These are phyloP conservation scores for Populus pruinosa DNA, from an alignment of 345 rosid species.

Conservation along the genomic window DNA sequence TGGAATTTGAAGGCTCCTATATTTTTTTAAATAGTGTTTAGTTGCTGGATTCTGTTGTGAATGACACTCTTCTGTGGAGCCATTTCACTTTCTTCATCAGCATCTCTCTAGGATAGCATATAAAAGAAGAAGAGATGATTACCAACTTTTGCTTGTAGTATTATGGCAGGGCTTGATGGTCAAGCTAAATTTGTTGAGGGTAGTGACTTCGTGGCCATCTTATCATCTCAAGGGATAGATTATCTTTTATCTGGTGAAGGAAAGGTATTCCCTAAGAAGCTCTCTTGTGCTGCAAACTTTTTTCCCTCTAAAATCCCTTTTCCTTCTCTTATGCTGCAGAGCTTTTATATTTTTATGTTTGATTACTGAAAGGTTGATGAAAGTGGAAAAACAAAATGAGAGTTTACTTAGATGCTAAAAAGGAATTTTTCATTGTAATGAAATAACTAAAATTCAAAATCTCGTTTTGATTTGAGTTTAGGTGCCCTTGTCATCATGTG, in stretches of 20 bases:
- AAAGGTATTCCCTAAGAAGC: constrained; percentile 30
- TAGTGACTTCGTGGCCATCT: constrained; percentile 33
- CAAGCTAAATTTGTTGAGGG: constrained; percentile 19
- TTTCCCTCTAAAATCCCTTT: neutral
- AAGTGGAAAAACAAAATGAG: neutral
- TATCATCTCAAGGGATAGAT: constrained; percentile 55
- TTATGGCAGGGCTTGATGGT: constrained; percentile 38
- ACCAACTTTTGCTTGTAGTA: constrained; percentile 4
- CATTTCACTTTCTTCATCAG: neutral
- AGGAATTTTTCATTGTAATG: neutral
- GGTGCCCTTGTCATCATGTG: constrained; percentile 57
- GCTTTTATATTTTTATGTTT: neutral
- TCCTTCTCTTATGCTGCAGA: neutral
- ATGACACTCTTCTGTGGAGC: constrained; percentile 4
- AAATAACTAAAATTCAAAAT: neutral
- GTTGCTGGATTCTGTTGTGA: neutral
- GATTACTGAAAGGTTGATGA: neutral
- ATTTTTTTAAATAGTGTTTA: neutral
- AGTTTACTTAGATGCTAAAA: neutral
- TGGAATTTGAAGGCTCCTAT: too few relatives aligned
- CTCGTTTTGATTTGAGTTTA: constrained; percentile 18
- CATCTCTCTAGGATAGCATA: constrained; percentile 6
- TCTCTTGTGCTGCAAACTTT: neutral
- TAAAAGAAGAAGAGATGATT: constrained; percentile 10
- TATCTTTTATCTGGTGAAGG: constrained; percentile 52